A percentile compares a stretch with the other conserved stretches of the same genome.
Conservation (phyloP, 441 rosid species). For the Corymbia calophylla region DNA sequence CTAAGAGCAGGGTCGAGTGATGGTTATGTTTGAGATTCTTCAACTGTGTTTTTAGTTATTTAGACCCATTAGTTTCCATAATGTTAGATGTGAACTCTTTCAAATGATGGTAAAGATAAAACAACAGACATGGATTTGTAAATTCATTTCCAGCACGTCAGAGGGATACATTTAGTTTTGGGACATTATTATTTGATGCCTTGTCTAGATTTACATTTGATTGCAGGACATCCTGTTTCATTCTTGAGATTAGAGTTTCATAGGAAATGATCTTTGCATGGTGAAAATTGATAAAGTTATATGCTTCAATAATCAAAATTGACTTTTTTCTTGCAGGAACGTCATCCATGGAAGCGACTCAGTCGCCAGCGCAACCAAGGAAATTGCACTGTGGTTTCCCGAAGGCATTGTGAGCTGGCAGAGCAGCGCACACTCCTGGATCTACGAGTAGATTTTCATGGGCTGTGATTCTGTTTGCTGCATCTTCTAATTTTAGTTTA, state of each 20-base stretch:
- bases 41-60: neutral
- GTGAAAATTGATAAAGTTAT: neutral
- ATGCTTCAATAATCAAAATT: neutral
- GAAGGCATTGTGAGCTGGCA: constrained; percentile 75
- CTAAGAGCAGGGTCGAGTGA: neutral
- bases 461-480: neutral
- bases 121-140: neutral
- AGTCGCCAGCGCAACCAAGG: constrained; percentile 70
- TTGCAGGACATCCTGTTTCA: neutral
- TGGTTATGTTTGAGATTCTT: neutral
- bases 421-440: constrained; percentile 73
- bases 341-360: constrained; percentile 94
- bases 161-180: neutral
- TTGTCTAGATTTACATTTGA: neutral
- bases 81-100: neutral
- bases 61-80: neutral
- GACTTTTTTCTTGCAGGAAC: constrained; percentile 38
- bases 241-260: neutral
- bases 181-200: neutral
- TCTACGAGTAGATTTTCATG: constrained; percentile 44
- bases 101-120: neutral
- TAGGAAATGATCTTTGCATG: neutral
- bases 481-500: neutral
- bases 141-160: neutral
- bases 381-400: constrained; percentile 88